Evolutionary conservation across 352 stramenopile genomes (phyloP), one percentile per base, ranked within the genome.

Genomic region (Pythium aquatile): DNA sequence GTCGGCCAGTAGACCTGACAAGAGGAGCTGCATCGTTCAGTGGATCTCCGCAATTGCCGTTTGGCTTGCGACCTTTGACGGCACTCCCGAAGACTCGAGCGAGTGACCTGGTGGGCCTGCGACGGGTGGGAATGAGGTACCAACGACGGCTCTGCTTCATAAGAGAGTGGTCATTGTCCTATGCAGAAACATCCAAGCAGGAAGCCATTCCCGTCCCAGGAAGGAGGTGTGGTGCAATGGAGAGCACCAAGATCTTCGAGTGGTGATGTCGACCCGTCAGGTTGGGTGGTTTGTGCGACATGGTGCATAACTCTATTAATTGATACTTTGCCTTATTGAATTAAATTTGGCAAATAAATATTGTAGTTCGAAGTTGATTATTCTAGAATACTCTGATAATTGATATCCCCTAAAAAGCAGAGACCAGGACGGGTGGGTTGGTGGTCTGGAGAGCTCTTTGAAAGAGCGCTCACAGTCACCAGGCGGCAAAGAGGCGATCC

Each of bases 261-360:
- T 51, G 44, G 10, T 16, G 5, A 6, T 51, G 44, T 6, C 29
- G 44, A 51, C 44, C 44, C 44, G 14, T 51, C 3, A 29, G 44
- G 44, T 51, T 51, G 44, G 44, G 30, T 55, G 55, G 28, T 66
- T 53, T 73, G 66, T 69, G 66, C 58, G 61, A 73, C 61, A 73
- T 73, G 61, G 61, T 73, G 65, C 48, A 54, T 48, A 5, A 28
- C 63, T 64, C 5, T 29, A 17, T 54, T 4, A 62, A 13, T 8
- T 16, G 2, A 63, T 63, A 46, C 20, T 33, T 32, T 33, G 7
- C 10, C 5, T 11, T 7, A 16, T 56, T 35, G 32, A 4, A 37
- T 37, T 0, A 20, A 62, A 46, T 9, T 35, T 1, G 20, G 32
- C 8, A 5, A 61, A 28, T 17, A 47, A 24, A 42, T 49, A 32